Conservation (phyloP, 306 rosid genomes). For the Psophocarpus tetragonolobus region DNA sequence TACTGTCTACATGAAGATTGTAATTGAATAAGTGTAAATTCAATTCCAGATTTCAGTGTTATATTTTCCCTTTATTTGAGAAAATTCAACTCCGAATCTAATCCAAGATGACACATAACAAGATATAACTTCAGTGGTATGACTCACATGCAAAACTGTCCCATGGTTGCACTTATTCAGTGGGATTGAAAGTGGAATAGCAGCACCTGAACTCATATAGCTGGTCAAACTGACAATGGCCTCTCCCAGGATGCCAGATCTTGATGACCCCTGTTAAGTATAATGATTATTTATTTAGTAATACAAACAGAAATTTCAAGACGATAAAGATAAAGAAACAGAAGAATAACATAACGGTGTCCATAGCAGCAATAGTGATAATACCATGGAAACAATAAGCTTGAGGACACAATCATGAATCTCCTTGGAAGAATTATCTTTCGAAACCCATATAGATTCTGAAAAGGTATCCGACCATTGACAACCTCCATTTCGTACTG, state of each 20-base stretch:
- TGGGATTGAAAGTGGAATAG: conserved; percentile 51
- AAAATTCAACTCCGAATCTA: not conserved
- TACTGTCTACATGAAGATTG: no score
- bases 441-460: conserved; percentile 49
- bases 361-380: conserved; percentile 24
- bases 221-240: conserved; percentile 49
- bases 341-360: not conserved
- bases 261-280: conserved; percentile 53
- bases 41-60: conserved; percentile 1
- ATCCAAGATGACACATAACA: conserved; percentile 26
- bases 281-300: not conserved
- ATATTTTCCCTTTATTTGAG: not conserved
- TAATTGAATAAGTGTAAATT: no score
- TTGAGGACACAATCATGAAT: conserved; percentile 48
- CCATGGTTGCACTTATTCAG: conserved; percentile 57
- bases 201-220: conserved; percentile 49
- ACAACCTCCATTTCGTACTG: conserved; percentile 58
- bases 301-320: conserved; percentile 25
- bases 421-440: conserved; percentile 45
- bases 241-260: conserved; percentile 65
- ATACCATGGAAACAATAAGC: conserved; percentile 61
- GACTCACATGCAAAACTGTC: conserved; percentile 58
- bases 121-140: conserved; percentile 16
- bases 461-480: conserved; percentile 60
- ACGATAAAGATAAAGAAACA: conserved; percentile 30